Conservation (phyloP, 257 asterid genomes). For the Fraxinus anomala region DNA sequence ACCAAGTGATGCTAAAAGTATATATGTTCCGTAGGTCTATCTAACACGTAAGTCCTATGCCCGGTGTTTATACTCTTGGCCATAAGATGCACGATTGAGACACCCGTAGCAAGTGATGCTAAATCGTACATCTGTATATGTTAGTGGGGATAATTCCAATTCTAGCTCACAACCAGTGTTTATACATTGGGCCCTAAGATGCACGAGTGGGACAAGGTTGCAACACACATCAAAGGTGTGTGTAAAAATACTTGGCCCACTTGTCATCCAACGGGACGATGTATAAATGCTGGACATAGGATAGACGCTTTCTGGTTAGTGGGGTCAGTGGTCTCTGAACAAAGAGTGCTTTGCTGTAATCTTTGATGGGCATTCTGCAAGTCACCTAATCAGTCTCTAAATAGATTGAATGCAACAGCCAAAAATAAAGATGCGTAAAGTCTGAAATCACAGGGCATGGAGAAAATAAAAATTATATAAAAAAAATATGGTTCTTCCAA, state of each 20-base stretch:
- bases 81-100: not conserved
- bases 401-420: constrained; percentile 12
- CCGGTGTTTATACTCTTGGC: not conserved
- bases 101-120: not conserved
- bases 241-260: not conserved
- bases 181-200: not conserved
- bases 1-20: not conserved
- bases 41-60: not conserved
- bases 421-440: not conserved
- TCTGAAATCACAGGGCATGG: not conserved
- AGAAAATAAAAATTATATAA: not conserved
- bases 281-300: not conserved
- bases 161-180: not conserved
- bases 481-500: not conserved
- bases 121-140: no score
- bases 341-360: not conserved
- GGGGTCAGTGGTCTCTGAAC: not conserved
- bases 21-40: no score
- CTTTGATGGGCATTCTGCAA: not conserved
- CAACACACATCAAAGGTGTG: not conserved
- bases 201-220: not conserved
- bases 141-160: not conserved
- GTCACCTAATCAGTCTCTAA: not conserved
- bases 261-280: no score
- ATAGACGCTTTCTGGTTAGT: not conserved